phyloP scores from a whole-genome alignment of 768 basidiomycete species.

The Amanita fuliginea region DNA sequence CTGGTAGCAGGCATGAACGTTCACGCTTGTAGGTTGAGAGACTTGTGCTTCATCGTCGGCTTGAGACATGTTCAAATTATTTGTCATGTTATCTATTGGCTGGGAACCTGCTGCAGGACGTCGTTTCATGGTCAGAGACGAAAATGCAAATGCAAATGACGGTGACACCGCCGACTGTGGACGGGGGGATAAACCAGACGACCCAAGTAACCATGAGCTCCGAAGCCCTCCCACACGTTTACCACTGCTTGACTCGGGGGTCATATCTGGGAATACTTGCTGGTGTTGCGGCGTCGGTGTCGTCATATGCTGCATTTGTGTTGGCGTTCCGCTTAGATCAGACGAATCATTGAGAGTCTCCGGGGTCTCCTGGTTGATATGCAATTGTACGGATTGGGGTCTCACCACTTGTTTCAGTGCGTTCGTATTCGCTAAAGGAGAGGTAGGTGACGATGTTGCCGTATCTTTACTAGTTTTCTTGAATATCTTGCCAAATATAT shows the following conservation, averaged over 20 bases:
- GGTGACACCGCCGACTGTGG: background rate
- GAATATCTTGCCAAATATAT: constrained; percentile 67
- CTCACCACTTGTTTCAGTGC: background rate
- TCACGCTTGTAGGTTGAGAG: background rate
- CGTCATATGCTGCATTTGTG: constrained; percentile 1
- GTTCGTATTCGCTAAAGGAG: constrained; percentile 4
- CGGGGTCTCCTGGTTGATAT: constrained; percentile 1
- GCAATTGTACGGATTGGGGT: background rate
- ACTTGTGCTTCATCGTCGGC: background rate
- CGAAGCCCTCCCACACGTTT: background rate
- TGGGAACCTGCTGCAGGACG: background rate
- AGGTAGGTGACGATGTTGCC: constrained; percentile 17
- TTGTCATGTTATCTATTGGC: background rate
- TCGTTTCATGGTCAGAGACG: constrained; percentile 1
- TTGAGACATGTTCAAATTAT: background rate
- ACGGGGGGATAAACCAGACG: background rate
- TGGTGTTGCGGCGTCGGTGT: constrained; percentile 3
- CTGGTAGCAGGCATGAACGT: background rate
- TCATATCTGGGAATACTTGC: background rate
- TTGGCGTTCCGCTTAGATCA: constrained; percentile 1
- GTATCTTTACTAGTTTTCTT: constrained; percentile 31
- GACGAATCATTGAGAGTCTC: background rate
- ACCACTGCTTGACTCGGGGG: background rate
- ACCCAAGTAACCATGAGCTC: constrained; percentile 2
- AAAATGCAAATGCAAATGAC: background rate